Base-by-base conservation (phyloP, 164 flowering plant species). In the Taxillus chinensis region DNA sequence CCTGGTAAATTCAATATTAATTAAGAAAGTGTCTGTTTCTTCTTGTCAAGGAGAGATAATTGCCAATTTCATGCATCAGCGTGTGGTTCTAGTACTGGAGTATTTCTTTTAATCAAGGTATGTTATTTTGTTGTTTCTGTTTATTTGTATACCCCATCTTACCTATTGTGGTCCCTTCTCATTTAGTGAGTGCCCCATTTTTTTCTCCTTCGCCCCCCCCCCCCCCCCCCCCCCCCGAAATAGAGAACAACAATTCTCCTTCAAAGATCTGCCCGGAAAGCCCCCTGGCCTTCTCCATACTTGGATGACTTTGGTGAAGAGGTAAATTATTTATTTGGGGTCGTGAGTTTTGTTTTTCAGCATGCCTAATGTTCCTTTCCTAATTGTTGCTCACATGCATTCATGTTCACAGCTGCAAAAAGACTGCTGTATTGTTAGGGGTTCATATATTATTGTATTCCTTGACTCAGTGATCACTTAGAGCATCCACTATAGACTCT, bases 281-380 rank as follows among this genome's bases (percentile, higher is more conserved):
- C 93, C 66, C 80, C 64, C 64, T 93, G 97, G 97, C 91, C 91
- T 52, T 93, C 99, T 65, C 93, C 81, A 0, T 93, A 93, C 79
- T 80, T 93, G 78, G 99, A 93, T 76, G 80, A 83, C 52, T 90
- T 76, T 78, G 99, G 99, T 50, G 99, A 93, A 83, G 99, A 90
- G 96, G 99, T 89, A 74, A 71, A 39, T 11, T 5, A 15, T 37
- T 57, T 57, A 10, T 37, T 7, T 57, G 4, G 15, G 27, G 27
- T 27, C 27, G 27, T 27, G 27, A 27, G 1, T 27, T 27, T 27
- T 27, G 8, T 53, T 7, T 17, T 7, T 5, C 14, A 53, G 37
- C 14, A 14, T 7, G 17, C 37, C 56, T 7, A 7, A 13, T 7
- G 14, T 53, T 7, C 7, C 8, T 53, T 53, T 17, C 7, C 2